These are phyloP conservation scores for Pseudogymnoascus destructans DNA, from an alignment of 2,329 filamentous ascomycete species.

Conservation along the genomic window DNA sequence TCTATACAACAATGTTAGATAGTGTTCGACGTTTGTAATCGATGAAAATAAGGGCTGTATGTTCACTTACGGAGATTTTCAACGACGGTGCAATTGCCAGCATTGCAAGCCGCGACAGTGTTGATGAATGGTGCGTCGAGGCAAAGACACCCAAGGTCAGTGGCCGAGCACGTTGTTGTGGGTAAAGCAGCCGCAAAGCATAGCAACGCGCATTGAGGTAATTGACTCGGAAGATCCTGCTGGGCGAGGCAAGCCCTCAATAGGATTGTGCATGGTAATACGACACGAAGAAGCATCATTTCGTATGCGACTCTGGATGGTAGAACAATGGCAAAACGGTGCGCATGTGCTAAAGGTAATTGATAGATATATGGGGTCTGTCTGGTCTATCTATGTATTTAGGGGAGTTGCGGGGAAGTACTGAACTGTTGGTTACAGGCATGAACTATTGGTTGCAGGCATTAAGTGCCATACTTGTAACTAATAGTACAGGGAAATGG, in stretches of 20 bases:
- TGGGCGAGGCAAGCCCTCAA: neutral
- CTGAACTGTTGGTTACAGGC: neutral
- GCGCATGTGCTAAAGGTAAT: neutral
- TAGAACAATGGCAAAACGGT: neutral
- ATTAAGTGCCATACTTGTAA: neutral
- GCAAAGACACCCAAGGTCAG: conserved; percentile 23
- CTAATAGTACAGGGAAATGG: too few relatives aligned
- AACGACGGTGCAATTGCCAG: conserved; percentile 23
- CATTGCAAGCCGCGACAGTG: conserved; percentile 20
- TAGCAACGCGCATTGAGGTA: neutral
- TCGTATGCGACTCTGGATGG: neutral
- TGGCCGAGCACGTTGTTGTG: conserved; percentile 18
- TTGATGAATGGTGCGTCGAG: conserved; percentile 19
- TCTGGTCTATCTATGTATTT: neutral
- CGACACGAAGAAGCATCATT: conserved; percentile 1
- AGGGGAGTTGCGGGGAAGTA: neutral
- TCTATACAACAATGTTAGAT: conserved; percentile 11
- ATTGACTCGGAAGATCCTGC: neutral
- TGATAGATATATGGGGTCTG: neutral
- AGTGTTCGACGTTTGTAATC: neutral
- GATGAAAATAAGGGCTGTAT: neutral
- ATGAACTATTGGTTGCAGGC: neutral
- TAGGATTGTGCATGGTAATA: neutral
- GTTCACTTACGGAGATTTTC: conserved; percentile 17
- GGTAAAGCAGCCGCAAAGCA: conserved; percentile 3